A percentile compares a stretch with the other conserved stretches of the same genome.
phyloP scores from a whole-genome alignment of 768 basidiomycete genomes.

The Amanita thiersii region DNA sequence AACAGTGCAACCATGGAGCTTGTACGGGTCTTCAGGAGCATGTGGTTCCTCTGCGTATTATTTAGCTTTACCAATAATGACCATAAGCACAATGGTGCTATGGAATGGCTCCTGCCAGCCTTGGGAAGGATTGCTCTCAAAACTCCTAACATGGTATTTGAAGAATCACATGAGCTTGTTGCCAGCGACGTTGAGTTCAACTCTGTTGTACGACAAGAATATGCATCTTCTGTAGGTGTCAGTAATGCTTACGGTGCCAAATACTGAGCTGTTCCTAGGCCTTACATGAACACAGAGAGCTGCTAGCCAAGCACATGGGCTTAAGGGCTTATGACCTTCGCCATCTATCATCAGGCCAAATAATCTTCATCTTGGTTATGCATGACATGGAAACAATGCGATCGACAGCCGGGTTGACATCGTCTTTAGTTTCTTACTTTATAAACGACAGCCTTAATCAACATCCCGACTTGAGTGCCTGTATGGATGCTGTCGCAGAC shows the following conservation, averaged over 20 bases:
- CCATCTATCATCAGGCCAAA: slow-evolving; percentile 70
- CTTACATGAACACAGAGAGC: slow-evolving; percentile 54
- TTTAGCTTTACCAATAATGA: slow-evolving; percentile 67
- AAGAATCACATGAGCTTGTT: slow-evolving; percentile 74
- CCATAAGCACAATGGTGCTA: slow-evolving; percentile 49
- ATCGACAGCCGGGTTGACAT: slow-evolving; percentile 69
- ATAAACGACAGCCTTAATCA: slow-evolving; percentile 79
- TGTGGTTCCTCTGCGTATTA: slow-evolving; percentile 90
- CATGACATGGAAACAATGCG: slow-evolving; percentile 87
- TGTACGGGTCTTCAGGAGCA: slow-evolving; percentile 76
- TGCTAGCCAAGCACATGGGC: slow-evolving; percentile 59
- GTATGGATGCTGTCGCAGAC: slow-evolving; percentile 83
- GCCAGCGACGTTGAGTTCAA: slow-evolving; percentile 91
- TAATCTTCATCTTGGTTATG: slow-evolving; percentile 78
- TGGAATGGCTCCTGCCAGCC: slow-evolving; percentile 75
- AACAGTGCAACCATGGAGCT: slow-evolving; percentile 46
- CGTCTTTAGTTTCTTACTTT: slow-evolving; percentile 82
- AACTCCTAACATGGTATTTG: slow-evolving; percentile 79
- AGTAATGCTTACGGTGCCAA: neutral
- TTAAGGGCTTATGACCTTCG: slow-evolving; percentile 62
- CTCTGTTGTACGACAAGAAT: slow-evolving; percentile 82
- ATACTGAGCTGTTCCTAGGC: slow-evolving; percentile 37
- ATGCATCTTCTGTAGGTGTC: slow-evolving; percentile 56
- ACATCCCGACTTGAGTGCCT: slow-evolving; percentile 53
- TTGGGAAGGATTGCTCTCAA: slow-evolving; percentile 75